Percentiles rank a stretch among this genome's conserved stretches.
phyloP scores from a whole-genome alignment of 371 early-diverging fungal species.

The Mortierella sp. region DNA sequence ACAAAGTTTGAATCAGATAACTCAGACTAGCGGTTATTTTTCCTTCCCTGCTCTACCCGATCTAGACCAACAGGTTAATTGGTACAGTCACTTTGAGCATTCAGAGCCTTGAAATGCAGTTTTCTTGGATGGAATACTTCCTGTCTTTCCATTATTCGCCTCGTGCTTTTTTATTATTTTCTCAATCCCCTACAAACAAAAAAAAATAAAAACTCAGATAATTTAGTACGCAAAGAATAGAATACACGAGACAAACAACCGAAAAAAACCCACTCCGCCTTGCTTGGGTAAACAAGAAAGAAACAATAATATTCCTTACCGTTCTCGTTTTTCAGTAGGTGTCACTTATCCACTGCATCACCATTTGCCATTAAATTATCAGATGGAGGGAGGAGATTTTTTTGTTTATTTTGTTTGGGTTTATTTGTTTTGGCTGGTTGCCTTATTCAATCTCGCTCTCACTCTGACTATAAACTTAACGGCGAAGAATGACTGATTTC shows the following conservation, averaged over 20 bases:
- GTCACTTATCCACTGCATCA: neutral
- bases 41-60: too few relatives aligned
- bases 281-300: neutral
- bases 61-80: too few relatives aligned
- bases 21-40: too few relatives aligned
- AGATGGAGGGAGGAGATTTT: neutral
- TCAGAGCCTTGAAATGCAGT: neutral
- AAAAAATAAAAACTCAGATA: slow-evolving; percentile 1
- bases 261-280: neutral
- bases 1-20: too few relatives aligned
- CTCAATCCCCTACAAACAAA: neutral
- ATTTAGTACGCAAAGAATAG: neutral
- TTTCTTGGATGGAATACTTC: neutral
- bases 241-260: neutral
- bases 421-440: too few relatives aligned
- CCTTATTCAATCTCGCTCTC: too few relatives aligned
- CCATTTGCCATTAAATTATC: neutral
- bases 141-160: slow-evolving; percentile 1
- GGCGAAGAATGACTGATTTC: neutral
- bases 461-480: neutral
- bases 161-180: too few relatives aligned
- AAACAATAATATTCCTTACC: slow-evolving; percentile 1
- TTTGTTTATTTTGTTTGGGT: neutral
- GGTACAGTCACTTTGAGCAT: too few relatives aligned
- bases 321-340: neutral